A percentile compares a stretch with the other conserved stretches of the same genome.
Evolutionary conservation across 345 rosid species (phyloP).

Genomic region (Bruguiera sexangula): DNA sequence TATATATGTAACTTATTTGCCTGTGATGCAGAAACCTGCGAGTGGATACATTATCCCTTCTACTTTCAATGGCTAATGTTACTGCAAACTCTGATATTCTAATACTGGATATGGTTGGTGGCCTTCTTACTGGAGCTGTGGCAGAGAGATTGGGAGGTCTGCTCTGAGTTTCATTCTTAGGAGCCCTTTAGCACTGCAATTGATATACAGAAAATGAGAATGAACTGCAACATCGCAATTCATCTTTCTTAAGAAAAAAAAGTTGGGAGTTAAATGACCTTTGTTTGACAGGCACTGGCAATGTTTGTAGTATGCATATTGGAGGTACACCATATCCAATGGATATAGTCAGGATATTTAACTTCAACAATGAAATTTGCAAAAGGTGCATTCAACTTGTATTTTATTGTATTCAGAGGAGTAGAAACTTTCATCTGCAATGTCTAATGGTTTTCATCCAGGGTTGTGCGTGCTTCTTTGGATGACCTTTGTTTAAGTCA

Average conservation of each 20-base stretch:
- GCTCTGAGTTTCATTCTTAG: neutral
- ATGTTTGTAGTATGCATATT: conserved; percentile 59
- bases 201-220: neutral
- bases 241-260: neutral
- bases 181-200: neutral
- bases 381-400: conserved; percentile 49
- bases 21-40: conserved; percentile 58
- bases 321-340: conserved; percentile 54
- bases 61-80: conserved; percentile 85
- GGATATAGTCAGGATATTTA: conserved; percentile 85
- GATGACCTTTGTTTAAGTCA: conserved; percentile 46
- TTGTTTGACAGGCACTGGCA: conserved; percentile 60
- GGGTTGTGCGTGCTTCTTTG: conserved; percentile 65
- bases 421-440: neutral
- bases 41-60: conserved; percentile 72
- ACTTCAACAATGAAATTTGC: conserved; percentile 60
- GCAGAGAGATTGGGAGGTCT: conserved; percentile 90
- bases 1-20: neutral
- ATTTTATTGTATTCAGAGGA: conserved; percentile 10
- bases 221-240: neutral
- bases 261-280: neutral
- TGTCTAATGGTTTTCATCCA: conserved; percentile 22
- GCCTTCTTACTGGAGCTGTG: conserved; percentile 89
- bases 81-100: conserved; percentile 69
- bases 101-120: conserved; percentile 87